Conservation (phyloP, 768 basidiomycete genomes). For the Paxillus involutus region DNA sequence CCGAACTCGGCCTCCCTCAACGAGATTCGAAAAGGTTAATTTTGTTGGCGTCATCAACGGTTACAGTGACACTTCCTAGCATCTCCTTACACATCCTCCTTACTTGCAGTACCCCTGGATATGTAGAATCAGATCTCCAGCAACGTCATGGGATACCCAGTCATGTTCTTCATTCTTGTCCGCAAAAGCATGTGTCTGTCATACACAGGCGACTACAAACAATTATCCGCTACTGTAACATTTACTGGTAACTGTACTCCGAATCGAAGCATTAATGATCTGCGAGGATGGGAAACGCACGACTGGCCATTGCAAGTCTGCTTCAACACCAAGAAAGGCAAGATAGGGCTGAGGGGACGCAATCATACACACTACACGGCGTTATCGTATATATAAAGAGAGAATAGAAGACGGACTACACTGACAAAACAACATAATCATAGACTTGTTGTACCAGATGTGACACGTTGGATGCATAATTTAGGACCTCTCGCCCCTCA, state of each 20-base stretch:
- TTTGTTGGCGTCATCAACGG: too few species aligned
- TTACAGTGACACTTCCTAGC: too few species aligned
- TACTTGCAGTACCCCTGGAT: too few species aligned
- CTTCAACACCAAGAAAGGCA: conserved; percentile 10
- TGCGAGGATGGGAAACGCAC: not conserved
- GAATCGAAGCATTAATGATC: not conserved
- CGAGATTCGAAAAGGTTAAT: too few species aligned
- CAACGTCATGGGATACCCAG: too few species aligned
- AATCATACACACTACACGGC: conserved; percentile 32
- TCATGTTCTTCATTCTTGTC: too few species aligned
- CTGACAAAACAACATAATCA: conserved; percentile 7
- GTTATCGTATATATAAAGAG: conserved; percentile 26
- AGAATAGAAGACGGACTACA: conserved; percentile 14
- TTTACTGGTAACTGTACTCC: conserved; percentile 1
- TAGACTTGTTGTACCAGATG: not conserved
- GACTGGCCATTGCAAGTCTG: not conserved
- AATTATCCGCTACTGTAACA: conserved; percentile 24
- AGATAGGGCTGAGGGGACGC: conserved; percentile 3
- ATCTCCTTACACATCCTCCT: too few species aligned
- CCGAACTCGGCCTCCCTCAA: too few species aligned
- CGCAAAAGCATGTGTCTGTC: conserved; percentile 21
- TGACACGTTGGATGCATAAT: not conserved
- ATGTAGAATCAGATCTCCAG: too few species aligned
- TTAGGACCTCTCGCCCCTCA: conserved; percentile 84
- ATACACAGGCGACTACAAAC: conserved; percentile 29